phyloP scores from a whole-genome alignment of 768 basidiomycete genomes.

The Hericium coralloides region DNA sequence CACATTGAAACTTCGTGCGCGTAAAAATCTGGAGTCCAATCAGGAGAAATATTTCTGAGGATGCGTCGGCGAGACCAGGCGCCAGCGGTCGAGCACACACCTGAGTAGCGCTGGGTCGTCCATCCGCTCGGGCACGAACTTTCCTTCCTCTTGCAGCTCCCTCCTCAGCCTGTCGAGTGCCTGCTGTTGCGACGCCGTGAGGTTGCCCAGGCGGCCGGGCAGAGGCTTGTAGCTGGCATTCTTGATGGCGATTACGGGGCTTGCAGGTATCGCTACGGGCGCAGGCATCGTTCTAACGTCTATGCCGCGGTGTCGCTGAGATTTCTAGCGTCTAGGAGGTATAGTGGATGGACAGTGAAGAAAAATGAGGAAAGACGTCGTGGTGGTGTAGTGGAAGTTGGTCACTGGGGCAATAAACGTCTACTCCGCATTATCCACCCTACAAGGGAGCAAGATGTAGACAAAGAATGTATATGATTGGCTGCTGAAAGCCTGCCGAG shows the following conservation, averaged over 20 bases:
- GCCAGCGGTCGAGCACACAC: constrained; percentile 24
- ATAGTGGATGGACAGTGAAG: too few species aligned
- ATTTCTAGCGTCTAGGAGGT: too few species aligned
- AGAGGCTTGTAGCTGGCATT: constrained; percentile 57
- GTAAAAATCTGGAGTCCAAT: constrained; percentile 55
- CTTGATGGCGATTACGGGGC: constrained; percentile 26
- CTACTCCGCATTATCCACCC: too few species aligned
- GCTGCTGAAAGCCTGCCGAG: too few species aligned
- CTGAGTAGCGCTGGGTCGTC: constrained; percentile 63
- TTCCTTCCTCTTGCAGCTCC: constrained; percentile 50
- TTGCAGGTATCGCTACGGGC: background rate
- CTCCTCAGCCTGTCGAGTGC: constrained; percentile 62
- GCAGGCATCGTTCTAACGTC: background rate
- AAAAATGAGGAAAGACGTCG: too few species aligned
- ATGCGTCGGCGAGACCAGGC: background rate
- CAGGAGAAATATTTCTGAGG: too few species aligned
- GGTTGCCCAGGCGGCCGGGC: constrained; percentile 72
- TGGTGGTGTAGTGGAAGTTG: too few species aligned
- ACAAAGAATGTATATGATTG: too few species aligned
- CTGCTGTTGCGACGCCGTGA: constrained; percentile 50
- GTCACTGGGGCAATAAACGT: too few species aligned
- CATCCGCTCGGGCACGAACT: constrained; percentile 57
- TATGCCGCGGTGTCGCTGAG: too few species aligned
- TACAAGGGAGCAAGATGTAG: too few species aligned
- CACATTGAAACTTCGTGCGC: constrained; percentile 90